Evolutionary conservation across 306 rosid species (phyloP), one percentile per base, ranked within the genome.

Genomic region (Delonix regia): DNA sequence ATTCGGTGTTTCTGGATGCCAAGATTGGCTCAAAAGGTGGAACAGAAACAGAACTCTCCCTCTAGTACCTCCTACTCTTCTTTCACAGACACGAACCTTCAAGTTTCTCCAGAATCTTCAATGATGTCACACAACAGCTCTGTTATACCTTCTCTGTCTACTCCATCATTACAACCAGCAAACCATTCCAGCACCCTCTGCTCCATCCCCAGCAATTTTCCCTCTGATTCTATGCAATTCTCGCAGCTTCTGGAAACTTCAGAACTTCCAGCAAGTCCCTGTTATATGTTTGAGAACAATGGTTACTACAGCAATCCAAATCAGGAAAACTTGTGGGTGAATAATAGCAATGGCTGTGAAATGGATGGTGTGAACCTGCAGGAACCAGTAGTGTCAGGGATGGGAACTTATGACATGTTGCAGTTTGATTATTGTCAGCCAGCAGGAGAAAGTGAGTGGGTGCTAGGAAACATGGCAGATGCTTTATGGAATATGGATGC

Each of bases 1-100:
- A 89, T 94, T 18, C 83, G 88, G 44, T 80, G 89, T 71, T 92
- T 90, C 77, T 94, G 98, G 98, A 86, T 89, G 88, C 98, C 98
- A 52, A 84, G 90, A 19, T 81, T 90, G 79, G 82, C 85, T 36
- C 94, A 90, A 48, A 92, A 92, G 77, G 87, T 90, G 84, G 90
- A 66, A 66, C 71, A 66, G n/a, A 66, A 90, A 53, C 96, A 92
- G 75, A 74, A 76, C 70, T 33, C 88, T 63, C 79, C 86, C 2
- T 19, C 69, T 8, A 16, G 24, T 1, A 42, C 38, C 24, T 52
- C 83, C 33, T 74, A 84, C 38, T 61, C 88, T 67, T 84, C 88
- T 57, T 63, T 78, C 51, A 39, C 83, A 47, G 69, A 77, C 74
- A 81, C 67, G 48, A 84, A 75, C 71, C 74, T 75, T 63, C 88